These are phyloP conservation scores for Gaultheria prostrata DNA, from an alignment of 148 eudicot genomes.

Conservation along the genomic window DNA sequence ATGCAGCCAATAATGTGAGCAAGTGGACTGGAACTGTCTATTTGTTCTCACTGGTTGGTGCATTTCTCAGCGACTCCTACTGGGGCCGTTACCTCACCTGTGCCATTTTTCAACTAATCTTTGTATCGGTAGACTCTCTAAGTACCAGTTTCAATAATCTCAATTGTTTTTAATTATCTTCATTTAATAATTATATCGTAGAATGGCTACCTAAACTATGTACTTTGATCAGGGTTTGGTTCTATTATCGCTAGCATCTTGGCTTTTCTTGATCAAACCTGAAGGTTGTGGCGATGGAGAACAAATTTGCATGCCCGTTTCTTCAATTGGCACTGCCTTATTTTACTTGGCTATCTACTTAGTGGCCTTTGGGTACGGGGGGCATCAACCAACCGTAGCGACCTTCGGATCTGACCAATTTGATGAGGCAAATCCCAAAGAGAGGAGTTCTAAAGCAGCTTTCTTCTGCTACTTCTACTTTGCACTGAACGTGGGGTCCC, in stretches of 20 bases:
- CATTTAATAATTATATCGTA: not conserved
- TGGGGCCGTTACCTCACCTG: slow-evolving; percentile 94
- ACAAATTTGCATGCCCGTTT: slow-evolving; percentile 38
- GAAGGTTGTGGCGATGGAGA: slow-evolving; percentile 66
- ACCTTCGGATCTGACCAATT: slow-evolving; percentile 96
- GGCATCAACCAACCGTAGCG: slow-evolving; percentile 88
- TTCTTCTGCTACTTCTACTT: slow-evolving; percentile 83
- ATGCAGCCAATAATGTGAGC: slow-evolving; percentile 88
- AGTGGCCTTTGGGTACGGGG: slow-evolving; percentile 94
- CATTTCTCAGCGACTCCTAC: slow-evolving; percentile 93
- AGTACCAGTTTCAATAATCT: not conserved
- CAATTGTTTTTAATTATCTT: not conserved
- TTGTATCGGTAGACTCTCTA: slow-evolving; percentile 45
- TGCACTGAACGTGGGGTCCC: slow-evolving; percentile 78
- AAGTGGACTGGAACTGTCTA: slow-evolving; percentile 95
- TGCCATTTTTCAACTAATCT: slow-evolving; percentile 64
- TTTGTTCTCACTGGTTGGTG: slow-evolving; percentile 78
- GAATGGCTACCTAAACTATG: not conserved
- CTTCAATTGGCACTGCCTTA: slow-evolving; percentile 28
- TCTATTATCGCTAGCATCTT: slow-evolving; percentile 62
- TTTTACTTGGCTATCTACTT: slow-evolving; percentile 77
- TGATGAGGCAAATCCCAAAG: slow-evolving; percentile 41
- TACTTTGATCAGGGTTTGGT: slow-evolving; percentile 50
- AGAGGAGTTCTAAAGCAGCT: slow-evolving; percentile 35
- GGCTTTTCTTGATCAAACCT: slow-evolving; percentile 62